A percentile compares a stretch with the other conserved stretches of the same genome.
Conservation (phyloP, 306 rosid genomes). For the Pterocarpus macrocarpus region DNA sequence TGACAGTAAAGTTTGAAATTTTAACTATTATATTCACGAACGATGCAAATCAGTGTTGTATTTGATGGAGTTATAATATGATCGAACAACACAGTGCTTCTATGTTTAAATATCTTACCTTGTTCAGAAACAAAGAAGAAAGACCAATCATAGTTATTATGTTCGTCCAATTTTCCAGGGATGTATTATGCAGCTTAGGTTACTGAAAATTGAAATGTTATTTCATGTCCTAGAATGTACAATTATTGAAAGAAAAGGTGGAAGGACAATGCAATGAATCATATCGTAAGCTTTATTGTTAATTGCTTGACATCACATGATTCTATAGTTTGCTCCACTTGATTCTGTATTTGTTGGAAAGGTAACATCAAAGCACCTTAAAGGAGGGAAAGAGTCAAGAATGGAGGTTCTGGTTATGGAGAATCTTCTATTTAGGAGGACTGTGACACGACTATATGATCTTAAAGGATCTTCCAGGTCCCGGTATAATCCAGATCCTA, state of each 20-base stretch:
- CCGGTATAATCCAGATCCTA: conserved; percentile 84
- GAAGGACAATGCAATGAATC: conserved; percentile 35
- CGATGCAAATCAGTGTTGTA: too few relatives aligned
- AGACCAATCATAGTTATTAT: neutral
- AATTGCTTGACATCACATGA: conserved; percentile 10
- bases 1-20: too few relatives aligned
- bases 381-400: conserved; percentile 87
- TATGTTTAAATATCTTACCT: neutral
- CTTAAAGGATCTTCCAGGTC: conserved; percentile 96
- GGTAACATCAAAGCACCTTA: conserved; percentile 85
- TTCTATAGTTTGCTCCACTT: conserved; percentile 21
- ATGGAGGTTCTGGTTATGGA: conserved; percentile 96
- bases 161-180: neutral
- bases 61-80: too few relatives aligned
- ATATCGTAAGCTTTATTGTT: conserved; percentile 28
- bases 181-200: conserved; percentile 11
- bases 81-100: neutral
- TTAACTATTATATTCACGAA: too few relatives aligned
- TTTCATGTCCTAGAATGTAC: neutral
- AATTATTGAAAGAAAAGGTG: neutral
- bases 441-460: conserved; percentile 82
- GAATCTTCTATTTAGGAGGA: conserved; percentile 88
- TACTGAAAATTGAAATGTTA: conserved; percentile 22
- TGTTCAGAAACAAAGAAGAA: neutral
- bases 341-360: conserved; percentile 44